Conservation (phyloP, 2,329 filamentous ascomycete genomes). For the Ophiocordyceps camponoti-leonardi region DNA sequence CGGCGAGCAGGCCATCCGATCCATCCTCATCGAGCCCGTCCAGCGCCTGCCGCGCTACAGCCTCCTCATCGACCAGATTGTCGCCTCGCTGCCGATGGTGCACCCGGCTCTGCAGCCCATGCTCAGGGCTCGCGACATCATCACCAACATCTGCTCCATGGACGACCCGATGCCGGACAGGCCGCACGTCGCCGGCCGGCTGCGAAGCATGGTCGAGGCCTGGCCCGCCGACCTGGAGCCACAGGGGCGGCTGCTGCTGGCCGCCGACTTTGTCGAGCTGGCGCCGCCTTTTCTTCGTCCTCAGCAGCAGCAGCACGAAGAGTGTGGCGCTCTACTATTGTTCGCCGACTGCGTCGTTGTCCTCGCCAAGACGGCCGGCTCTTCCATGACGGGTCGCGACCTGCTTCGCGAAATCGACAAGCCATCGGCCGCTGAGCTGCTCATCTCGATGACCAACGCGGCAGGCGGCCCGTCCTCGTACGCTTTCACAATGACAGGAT, state of each 20-base stretch:
- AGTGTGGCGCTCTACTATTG: conserved; percentile 58
- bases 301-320: conserved; percentile 22
- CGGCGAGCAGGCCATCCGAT: conserved; percentile 81
- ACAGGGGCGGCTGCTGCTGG: conserved; percentile 62
- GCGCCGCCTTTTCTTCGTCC: conserved; percentile 46
- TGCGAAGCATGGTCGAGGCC: conserved; percentile 59
- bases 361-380: conserved; percentile 48
- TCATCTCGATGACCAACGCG: conserved; percentile 46
- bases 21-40: conserved; percentile 87
- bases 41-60: conserved; percentile 90
- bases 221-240: conserved; percentile 62
- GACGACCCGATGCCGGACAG: conserved; percentile 56
- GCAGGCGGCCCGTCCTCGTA: conserved; percentile 43
- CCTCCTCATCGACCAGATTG: conserved; percentile 89
- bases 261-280: conserved; percentile 65
- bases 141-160: conserved; percentile 91
- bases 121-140: conserved; percentile 78
- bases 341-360: conserved; percentile 73
- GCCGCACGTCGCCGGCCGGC: conserved; percentile 52
- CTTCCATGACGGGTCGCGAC: conserved; percentile 53
- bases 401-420: conserved; percentile 75
- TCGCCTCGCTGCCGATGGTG: conserved; percentile 65
- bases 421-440: conserved; percentile 45
- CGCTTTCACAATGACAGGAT: conserved; percentile 61
- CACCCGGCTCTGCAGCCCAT: conserved; percentile 73